These are phyloP conservation scores for Paracoccidioides brasiliensis DNA, from an alignment of 2,329 filamentous ascomycete genomes.

Conservation along the genomic window DNA sequence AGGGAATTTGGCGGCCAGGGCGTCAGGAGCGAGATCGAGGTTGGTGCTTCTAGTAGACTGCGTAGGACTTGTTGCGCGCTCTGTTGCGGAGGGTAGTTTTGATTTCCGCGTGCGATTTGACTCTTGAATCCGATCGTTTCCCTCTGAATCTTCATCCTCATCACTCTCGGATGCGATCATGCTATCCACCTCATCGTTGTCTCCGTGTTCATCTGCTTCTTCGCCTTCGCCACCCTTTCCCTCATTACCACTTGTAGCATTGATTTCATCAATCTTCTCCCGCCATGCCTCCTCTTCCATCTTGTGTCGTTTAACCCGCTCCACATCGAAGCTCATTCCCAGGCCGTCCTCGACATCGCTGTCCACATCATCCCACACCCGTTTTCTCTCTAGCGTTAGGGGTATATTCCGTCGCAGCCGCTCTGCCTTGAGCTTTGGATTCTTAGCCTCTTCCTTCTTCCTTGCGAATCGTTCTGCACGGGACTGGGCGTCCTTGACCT, in stretches of 20 bases:
- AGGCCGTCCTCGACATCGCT: conserved; percentile 34
- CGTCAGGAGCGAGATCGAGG: conserved; percentile 47
- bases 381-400: conserved; percentile 70
- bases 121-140: conserved; percentile 19
- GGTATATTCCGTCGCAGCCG: conserved; percentile 69
- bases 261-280: neutral
- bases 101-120: conserved; percentile 22
- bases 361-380: conserved; percentile 73
- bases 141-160: conserved; percentile 32
- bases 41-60: conserved; percentile 46
- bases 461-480: conserved; percentile 64
- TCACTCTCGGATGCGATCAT: conserved; percentile 55
- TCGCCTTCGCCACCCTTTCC: conserved; percentile 28
- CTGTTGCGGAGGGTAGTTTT: conserved; percentile 26
- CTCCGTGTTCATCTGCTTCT: conserved; percentile 38
- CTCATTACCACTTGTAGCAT: conserved; percentile 24
- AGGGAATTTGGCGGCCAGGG: conserved; percentile 48
- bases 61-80: conserved; percentile 42
- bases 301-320: conserved; percentile 36
- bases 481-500: conserved; percentile 56
- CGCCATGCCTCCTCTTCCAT: conserved; percentile 28
- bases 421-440: conserved; percentile 61
- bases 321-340: conserved; percentile 36
- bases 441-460: conserved; percentile 72
- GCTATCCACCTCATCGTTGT: conserved; percentile 54